These are phyloP conservation scores for Nakaseomyces glabratus DNA, from an alignment of 1,139 yeast species.

Conservation along the genomic window DNA sequence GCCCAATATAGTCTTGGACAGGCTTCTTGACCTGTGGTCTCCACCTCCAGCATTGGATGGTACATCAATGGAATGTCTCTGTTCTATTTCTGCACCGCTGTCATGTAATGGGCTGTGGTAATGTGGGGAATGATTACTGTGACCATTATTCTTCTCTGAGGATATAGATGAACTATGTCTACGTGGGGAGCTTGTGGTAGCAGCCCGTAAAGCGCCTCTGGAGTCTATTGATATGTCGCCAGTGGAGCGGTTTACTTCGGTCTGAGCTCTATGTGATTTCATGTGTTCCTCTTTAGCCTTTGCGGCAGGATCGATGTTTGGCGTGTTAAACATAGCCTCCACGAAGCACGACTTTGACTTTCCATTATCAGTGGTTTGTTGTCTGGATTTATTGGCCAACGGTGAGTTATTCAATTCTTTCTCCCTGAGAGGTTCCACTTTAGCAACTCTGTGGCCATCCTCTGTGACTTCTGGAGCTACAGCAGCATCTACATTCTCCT, in stretches of 20 bases:
- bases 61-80: constrained; percentile 3
- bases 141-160: too few relatives aligned
- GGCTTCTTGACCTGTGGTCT: constrained; percentile 22
- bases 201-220: too few relatives aligned
- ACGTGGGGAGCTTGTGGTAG: neutral
- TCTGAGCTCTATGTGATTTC: neutral
- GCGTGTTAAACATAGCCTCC: constrained; percentile 3
- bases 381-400: neutral
- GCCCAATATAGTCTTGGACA: constrained; percentile 21
- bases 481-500: neutral
- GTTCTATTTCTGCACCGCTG: neutral
- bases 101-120: constrained; percentile 3
- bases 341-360: neutral
- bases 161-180: neutral
- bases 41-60: too few relatives aligned
- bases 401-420: constrained; percentile 2
- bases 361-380: neutral
- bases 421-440: neutral
- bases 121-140: constrained; percentile 5
- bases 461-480: neutral
- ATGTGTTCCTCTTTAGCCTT: neutral
- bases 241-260: too few relatives aligned
- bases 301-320: constrained; percentile 1
- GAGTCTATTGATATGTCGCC: too few relatives aligned
- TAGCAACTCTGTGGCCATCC: constrained; percentile 4